Evolutionary conservation across 805 yeast genomes (phyloP), one percentile per base, ranked within the genome.

Genomic region (Ogataea naganishii): DNA sequence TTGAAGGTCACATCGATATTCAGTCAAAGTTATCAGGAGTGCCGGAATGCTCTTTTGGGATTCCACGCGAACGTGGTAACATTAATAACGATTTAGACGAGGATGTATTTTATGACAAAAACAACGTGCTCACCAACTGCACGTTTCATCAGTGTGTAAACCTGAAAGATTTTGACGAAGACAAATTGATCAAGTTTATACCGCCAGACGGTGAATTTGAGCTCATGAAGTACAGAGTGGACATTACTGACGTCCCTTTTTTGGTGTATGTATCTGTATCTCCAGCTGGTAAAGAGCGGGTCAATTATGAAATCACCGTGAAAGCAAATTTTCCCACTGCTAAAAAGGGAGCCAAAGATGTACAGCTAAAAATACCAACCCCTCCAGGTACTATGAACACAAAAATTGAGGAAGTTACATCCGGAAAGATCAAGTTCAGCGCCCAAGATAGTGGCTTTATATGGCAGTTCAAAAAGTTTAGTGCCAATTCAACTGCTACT

Each of bases 171-270:
- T 83, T 79, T 51, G 85, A 81, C 37, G 48, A 63, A 14, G 75
- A 78, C 16, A 60, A 80, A 23, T 58, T 71, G 15, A 79, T 86
- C 34, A 72, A 68, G 26, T 85, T 86, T 40, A 62, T 76, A 9
- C 95, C 95, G 3, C 95, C 95, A 2, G 95, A 85, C 55, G 94
- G 94, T 1, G 72, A 75, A 30, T 82, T 84, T 49, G 89, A 84
- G 51, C 66, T 86, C 36, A 77, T 86, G 88, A 64, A 72, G 20
- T 86, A 85, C 54, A 62, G 78, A 33, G 54, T 62, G 1, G 72
- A 73, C 25, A 72, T 75, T 39, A 58, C 81, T 35, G 72, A 70
- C 29, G 48, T 82, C 18, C 96, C 96, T 4, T 81, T 85, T 53
- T 62, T 63, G 29, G 66, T 85, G 11, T 58, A 66, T 5, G 80